phyloP scores from a whole-genome alignment of 108 stramenopile species.

The Nannochloropsis gaditana region DNA sequence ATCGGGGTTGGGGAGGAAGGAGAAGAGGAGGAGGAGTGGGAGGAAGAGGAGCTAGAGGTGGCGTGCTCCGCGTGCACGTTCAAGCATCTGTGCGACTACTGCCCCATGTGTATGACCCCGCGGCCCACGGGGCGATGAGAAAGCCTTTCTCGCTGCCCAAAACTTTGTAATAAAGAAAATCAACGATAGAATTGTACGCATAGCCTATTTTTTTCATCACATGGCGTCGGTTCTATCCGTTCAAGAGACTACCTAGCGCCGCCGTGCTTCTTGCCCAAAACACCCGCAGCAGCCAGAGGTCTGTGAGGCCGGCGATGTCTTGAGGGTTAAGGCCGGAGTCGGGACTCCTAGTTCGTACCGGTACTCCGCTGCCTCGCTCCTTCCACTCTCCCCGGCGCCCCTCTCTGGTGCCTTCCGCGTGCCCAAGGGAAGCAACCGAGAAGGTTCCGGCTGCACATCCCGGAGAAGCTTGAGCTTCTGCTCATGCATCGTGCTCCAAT shows the following conservation, averaged over 20 bases:
- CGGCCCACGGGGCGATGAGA: background rate
- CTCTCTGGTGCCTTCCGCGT: background rate
- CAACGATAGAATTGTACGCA: too few species aligned
- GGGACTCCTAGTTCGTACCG: background rate
- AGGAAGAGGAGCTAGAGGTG: background rate
- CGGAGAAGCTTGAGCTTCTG: background rate
- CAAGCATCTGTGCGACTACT: background rate
- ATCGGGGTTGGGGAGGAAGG: background rate
- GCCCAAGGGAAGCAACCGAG: background rate
- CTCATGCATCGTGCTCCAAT: background rate
- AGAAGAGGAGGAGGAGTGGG: background rate
- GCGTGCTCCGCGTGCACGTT: background rate
- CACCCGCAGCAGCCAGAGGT: too few species aligned
- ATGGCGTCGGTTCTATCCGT: too few species aligned
- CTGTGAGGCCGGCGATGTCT: background rate
- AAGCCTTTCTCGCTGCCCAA: too few species aligned
- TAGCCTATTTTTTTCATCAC: too few species aligned
- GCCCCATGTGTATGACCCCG: background rate
- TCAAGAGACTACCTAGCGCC: too few species aligned
- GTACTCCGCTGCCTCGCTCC: background rate
- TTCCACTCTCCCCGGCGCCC: background rate
- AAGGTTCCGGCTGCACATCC: background rate
- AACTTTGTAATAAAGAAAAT: too few species aligned
- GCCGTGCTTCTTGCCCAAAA: too few species aligned
- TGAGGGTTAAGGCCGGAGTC: background rate